Percentiles rank a stretch among this genome's conserved stretches.
phyloP scores from a whole-genome alignment of 2,329 filamentous ascomycete species.

The Calycina marina region DNA sequence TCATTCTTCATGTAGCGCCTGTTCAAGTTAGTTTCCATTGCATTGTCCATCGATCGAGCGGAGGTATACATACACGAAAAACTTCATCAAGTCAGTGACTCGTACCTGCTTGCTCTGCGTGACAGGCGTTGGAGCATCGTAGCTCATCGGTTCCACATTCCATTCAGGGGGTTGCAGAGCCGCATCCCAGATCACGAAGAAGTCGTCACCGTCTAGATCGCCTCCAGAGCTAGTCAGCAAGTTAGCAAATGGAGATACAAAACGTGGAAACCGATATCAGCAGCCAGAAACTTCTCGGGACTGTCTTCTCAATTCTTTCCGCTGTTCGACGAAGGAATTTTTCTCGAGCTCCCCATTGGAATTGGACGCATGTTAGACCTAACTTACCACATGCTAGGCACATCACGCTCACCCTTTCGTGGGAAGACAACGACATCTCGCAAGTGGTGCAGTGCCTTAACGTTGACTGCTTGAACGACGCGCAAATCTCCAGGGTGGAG shows the following conservation, averaged over 20 bases:
- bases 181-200: slow-evolving; percentile 81
- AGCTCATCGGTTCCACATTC: slow-evolving; percentile 69
- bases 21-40: no score
- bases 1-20: slow-evolving; percentile 91
- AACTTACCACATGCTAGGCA: slow-evolving; percentile 95
- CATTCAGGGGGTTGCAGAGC: slow-evolving; percentile 54
- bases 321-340: no score
- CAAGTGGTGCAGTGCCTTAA: slow-evolving; percentile 57
- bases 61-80: no score
- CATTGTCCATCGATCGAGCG: no score
- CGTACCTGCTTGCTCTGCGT: slow-evolving; percentile 48
- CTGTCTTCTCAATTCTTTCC: no score
- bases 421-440: slow-evolving; percentile 81
- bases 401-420: slow-evolving; percentile 64
- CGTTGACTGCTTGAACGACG: slow-evolving; percentile 71
- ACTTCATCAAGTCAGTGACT: slow-evolving; percentile 59
- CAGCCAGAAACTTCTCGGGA: no score
- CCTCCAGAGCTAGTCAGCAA: no score
- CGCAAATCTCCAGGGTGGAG: slow-evolving; percentile 86
- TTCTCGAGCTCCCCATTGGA: no score
- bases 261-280: no score
- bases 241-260: no score
- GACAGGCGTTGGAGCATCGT: slow-evolving; percentile 41
- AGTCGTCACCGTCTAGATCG: slow-evolving; percentile 92
- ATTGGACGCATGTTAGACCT: no score